Percentiles rank a stretch among this genome's conserved stretches.
These are phyloP conservation scores for Penstemon davidsonii DNA, from an alignment of 257 asterid genomes.

Conservation along the genomic window DNA sequence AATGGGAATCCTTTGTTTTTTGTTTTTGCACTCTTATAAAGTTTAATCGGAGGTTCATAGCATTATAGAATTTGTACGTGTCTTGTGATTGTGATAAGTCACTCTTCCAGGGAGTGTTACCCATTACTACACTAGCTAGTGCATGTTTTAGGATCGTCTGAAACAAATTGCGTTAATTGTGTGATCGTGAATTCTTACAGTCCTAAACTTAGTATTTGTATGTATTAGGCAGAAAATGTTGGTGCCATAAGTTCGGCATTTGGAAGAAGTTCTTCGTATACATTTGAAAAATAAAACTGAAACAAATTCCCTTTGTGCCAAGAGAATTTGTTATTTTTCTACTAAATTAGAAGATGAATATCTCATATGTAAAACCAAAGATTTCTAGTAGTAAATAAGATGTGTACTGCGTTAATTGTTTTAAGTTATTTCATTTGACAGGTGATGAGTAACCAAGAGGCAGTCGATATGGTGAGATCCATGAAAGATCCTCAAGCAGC, in stretches of 20 bases:
- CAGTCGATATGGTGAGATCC: slow-evolving; percentile 56
- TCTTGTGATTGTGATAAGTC: no score
- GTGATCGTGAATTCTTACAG: not conserved
- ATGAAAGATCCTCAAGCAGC: slow-evolving; percentile 75
- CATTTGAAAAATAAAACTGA: not conserved
- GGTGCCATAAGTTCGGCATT: not conserved
- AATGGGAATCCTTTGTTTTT: no score
- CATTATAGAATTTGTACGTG: no score
- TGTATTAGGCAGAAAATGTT: not conserved
- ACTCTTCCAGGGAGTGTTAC: no score
- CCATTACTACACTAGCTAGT: no score
- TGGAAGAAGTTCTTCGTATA: not conserved
- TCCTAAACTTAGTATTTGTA: not conserved
- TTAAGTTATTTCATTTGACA: slow-evolving; percentile 27
- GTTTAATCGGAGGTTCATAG: no score
- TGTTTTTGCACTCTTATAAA: no score
- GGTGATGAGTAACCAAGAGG: slow-evolving; percentile 84
- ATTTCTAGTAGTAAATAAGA: slow-evolving; percentile 13
- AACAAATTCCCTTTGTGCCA: not conserved
- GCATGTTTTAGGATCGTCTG: no score
- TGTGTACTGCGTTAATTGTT: not conserved
- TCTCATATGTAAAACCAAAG: not conserved
- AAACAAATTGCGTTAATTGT: not conserved
- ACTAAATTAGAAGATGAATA: not conserved
- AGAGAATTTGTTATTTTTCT: not conserved